A percentile compares a stretch with the other conserved stretches of the same genome.
Conservation (phyloP, 768 basidiomycete species). For the Agaricus blazei region DNA sequence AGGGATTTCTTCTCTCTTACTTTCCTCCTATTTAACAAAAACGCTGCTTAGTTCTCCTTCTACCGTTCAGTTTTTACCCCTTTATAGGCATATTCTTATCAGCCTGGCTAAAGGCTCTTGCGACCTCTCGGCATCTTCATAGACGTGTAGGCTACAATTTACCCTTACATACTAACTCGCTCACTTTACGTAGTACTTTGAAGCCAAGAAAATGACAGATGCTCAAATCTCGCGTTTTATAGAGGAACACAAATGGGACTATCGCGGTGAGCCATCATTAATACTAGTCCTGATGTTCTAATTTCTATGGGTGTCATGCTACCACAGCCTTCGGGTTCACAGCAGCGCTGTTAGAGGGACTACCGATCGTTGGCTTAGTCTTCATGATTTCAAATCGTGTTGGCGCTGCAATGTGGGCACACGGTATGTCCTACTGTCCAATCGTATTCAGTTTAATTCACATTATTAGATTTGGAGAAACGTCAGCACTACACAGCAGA, state of each 20-base stretch:
- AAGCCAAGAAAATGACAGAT: slow-evolving; percentile 75
- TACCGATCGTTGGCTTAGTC: slow-evolving; percentile 77
- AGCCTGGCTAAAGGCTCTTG: slow-evolving; percentile 62
- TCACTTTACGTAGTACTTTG: slow-evolving; percentile 58
- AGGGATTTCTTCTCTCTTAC: slow-evolving; percentile 7
- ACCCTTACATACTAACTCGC: not conserved
- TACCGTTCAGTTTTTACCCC: slow-evolving; percentile 65
- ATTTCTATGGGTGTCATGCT: not conserved
- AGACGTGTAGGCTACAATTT: slow-evolving; percentile 42
- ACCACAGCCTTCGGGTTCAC: slow-evolving; percentile 78
- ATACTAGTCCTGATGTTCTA: not conserved
- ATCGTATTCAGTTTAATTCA: not conserved
- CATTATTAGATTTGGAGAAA: slow-evolving; percentile 52
- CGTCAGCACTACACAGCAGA: slow-evolving; percentile 42
- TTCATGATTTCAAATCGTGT: slow-evolving; percentile 86
- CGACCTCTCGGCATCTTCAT: slow-evolving; percentile 66
- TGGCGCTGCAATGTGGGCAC: slow-evolving; percentile 94
- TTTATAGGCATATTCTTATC: slow-evolving; percentile 57
- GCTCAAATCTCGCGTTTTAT: slow-evolving; percentile 70
- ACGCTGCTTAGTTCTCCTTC: slow-evolving; percentile 21
- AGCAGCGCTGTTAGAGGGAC: slow-evolving; percentile 73
- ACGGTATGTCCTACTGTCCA: slow-evolving; percentile 38
- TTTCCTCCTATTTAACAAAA: not conserved
- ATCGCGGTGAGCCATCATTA: slow-evolving; percentile 49
- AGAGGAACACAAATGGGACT: slow-evolving; percentile 89